Evolutionary conservation across 768 basidiomycete genomes (phyloP).

Genomic region (Pleurotus tuoliensis): DNA sequence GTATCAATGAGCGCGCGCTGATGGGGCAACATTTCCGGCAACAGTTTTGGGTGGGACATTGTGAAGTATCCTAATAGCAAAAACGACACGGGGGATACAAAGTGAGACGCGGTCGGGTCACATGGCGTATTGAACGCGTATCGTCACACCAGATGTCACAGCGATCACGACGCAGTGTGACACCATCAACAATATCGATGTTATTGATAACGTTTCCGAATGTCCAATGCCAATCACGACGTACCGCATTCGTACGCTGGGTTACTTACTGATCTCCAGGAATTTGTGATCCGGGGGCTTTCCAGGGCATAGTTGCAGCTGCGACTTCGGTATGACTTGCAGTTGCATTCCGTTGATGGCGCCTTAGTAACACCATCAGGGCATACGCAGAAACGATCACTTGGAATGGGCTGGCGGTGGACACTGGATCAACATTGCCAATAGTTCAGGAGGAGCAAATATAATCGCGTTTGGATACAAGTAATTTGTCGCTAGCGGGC

Average conservation of each 20-base stretch:
- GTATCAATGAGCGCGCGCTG: constrained; percentile 62
- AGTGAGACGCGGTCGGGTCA: not conserved
- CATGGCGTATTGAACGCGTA: not conserved
- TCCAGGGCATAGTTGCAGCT: no score
- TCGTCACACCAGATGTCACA: constrained; percentile 1
- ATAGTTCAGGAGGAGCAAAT: no score
- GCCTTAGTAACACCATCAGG: no score
- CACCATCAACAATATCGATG: not conserved
- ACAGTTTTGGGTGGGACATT: constrained; percentile 14
- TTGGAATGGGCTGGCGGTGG: no score
- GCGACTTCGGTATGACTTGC: no score
- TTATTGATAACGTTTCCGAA: constrained; percentile 1
- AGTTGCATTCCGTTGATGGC: no score
- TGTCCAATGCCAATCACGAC: not conserved
- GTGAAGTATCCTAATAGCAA: not conserved
- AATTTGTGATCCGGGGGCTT: no score
- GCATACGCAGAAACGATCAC: no score
- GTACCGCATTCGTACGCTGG: not conserved
- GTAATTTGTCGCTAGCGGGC: no score
- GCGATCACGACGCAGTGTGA: not conserved
- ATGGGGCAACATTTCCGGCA: constrained; percentile 42
- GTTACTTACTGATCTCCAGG: no score
- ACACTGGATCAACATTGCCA: no score
- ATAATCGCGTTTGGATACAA: no score
- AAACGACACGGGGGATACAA: not conserved